A percentile compares a stretch with the other conserved stretches of the same genome.
Evolutionary conservation across 495 filamentous ascomycete species (phyloP).

Genomic region (Lophiotrema nucula): DNA sequence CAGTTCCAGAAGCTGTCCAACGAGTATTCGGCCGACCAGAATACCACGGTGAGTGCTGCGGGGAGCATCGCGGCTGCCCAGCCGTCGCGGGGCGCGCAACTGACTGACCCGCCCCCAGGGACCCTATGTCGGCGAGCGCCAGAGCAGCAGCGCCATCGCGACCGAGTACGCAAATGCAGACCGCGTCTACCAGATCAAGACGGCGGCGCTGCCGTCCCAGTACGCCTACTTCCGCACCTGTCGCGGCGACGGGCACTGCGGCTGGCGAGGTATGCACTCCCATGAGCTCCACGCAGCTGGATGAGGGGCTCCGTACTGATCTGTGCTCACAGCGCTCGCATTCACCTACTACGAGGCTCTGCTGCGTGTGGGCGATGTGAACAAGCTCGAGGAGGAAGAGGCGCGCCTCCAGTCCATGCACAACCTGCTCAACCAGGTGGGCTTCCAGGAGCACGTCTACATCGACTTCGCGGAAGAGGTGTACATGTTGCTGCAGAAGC

Average conservation of each 20-base stretch:
- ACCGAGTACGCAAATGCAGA: conserved; percentile 91
- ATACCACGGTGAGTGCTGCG: conserved; percentile 38
- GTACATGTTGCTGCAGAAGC: conserved; percentile 59
- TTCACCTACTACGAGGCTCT: conserved; percentile 92
- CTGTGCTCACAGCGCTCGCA: too few species aligned
- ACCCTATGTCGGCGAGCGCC: conserved; percentile 74
- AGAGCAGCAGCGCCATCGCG: conserved; percentile 73
- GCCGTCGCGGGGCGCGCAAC: background rate
- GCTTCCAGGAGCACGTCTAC: conserved; percentile 64
- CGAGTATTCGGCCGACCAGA: conserved; percentile 45
- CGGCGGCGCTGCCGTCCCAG: conserved; percentile 74
- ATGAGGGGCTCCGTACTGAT: too few species aligned
- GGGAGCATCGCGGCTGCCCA: background rate
- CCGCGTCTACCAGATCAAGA: conserved; percentile 79
- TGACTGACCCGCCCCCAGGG: conserved; percentile 55
- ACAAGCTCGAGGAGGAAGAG: conserved; percentile 65
- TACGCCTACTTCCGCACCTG: conserved; percentile 86
- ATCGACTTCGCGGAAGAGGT: conserved; percentile 74
- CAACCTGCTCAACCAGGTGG: conserved; percentile 67
- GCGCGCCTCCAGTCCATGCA: conserved; percentile 69
- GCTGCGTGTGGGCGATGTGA: conserved; percentile 61
- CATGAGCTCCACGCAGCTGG: too few species aligned
- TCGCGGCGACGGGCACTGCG: conserved; percentile 92
- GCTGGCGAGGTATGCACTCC: conserved; percentile 89
- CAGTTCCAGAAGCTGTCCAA: conserved; percentile 46